Conservation (phyloP, 1,139 yeast genomes). For the Blastobotrys malaysiensis region DNA sequence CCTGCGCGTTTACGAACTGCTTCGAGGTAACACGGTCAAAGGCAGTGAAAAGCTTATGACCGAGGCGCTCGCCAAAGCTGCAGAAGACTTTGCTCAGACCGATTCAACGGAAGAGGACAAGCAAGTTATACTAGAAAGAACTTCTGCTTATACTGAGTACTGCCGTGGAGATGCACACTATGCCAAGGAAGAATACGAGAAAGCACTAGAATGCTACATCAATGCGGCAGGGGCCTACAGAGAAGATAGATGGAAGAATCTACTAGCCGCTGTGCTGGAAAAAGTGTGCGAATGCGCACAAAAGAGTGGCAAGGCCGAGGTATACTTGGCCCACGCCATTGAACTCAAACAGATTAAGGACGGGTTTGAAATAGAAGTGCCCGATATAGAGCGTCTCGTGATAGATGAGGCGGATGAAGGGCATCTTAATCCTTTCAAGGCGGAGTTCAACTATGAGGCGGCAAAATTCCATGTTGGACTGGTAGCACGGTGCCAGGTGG, state of each 20-base stretch:
- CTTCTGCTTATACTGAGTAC: constrained; percentile 42
- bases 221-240: constrained; percentile 25
- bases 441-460: constrained; percentile 21
- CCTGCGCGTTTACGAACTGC: constrained; percentile 36
- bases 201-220: constrained; percentile 34
- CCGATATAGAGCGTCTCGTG: constrained; percentile 7
- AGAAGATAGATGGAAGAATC: constrained; percentile 24
- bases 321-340: constrained; percentile 19
- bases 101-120: background rate
- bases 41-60: constrained; percentile 23
- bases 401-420: constrained; percentile 5
- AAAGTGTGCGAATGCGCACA: constrained; percentile 19
- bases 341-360: constrained; percentile 12
- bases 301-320: constrained; percentile 11
- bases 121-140: background rate
- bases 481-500: constrained; percentile 21
- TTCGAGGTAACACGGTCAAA: background rate
- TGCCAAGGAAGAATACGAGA: constrained; percentile 31
- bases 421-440: constrained; percentile 14
- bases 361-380: constrained; percentile 8
- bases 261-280: constrained; percentile 19
- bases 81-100: constrained; percentile 19
- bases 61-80: constrained; percentile 22
- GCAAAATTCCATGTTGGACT: constrained; percentile 24
- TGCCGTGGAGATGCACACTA: constrained; percentile 47